phyloP scores from a whole-genome alignment of 192 early-diverging fungal genomes.

The Phlyctochytrium arcticum region DNA sequence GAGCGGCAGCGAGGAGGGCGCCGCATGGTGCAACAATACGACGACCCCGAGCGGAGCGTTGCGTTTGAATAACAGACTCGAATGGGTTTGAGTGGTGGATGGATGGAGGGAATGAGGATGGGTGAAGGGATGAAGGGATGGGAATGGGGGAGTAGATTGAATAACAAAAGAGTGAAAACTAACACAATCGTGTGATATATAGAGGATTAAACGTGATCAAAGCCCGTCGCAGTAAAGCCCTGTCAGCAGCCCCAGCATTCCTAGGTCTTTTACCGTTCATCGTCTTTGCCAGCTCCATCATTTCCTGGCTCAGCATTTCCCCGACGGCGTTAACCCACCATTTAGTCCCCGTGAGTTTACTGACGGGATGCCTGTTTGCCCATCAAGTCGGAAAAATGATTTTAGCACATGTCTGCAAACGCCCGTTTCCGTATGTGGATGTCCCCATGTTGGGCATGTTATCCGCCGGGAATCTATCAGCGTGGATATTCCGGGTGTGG shows the following conservation, averaged over 20 bases:
- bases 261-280: conserved; percentile 66
- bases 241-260: conserved; percentile 50
- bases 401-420: conserved; percentile 79
- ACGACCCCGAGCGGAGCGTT: too few relatives aligned
- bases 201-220: conserved; percentile 60
- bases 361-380: conserved; percentile 72
- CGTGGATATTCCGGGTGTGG: conserved; percentile 15
- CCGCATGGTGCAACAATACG: too few relatives aligned
- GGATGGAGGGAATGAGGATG: too few relatives aligned
- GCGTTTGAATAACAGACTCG: too few relatives aligned
- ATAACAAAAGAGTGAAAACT: too few relatives aligned
- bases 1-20: too few relatives aligned
- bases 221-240: conserved; percentile 53
- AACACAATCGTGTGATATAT: too few relatives aligned
- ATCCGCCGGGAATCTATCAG: conserved; percentile 1
- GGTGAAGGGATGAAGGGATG: too few relatives aligned
- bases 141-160: too few relatives aligned
- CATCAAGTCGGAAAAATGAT: conserved; percentile 83
- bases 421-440: conserved; percentile 74
- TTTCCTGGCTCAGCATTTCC: conserved; percentile 62
- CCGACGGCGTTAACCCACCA: conserved; percentile 63
- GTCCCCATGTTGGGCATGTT: conserved; percentile 20
- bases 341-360: conserved; percentile 62
- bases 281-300: conserved; percentile 42
- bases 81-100: too few relatives aligned